These are phyloP conservation scores for Penicillium coprophilum DNA, from an alignment of 495 filamentous ascomycete species.

Conservation along the genomic window DNA sequence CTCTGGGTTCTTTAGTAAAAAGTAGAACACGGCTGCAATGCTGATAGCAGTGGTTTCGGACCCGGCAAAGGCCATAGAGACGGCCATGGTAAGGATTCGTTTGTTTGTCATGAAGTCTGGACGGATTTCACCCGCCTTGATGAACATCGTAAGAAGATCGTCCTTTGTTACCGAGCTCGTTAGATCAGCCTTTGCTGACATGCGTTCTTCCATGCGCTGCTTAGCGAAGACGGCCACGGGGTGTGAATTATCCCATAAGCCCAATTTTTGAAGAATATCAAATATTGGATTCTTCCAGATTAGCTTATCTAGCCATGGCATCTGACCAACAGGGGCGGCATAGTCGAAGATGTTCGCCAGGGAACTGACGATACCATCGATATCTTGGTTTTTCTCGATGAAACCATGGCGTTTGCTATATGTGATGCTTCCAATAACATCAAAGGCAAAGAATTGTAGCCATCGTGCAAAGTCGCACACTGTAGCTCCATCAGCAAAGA, in stretches of 20 bases:
- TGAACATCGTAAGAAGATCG: constrained; percentile 49
- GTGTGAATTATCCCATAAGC: constrained; percentile 32
- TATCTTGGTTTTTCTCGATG: constrained; percentile 55
- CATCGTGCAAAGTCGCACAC: constrained; percentile 67
- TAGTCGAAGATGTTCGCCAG: constrained; percentile 47
- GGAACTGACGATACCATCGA: constrained; percentile 51
- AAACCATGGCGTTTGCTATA: constrained; percentile 67
- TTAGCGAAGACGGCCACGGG: constrained; percentile 23
- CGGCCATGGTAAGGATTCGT: constrained; percentile 63
- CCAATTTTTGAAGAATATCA: constrained; percentile 30
- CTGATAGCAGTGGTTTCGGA: constrained; percentile 68
- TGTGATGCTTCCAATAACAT: constrained; percentile 66
- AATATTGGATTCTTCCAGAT: constrained; percentile 16
- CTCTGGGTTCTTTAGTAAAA: constrained; percentile 53
- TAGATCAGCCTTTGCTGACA: constrained; percentile 24
- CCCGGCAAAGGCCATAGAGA: constrained; percentile 54
- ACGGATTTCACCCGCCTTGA: constrained; percentile 45
- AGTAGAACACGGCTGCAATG: constrained; percentile 63
- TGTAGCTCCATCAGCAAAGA: constrained; percentile 50
- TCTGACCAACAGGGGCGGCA: constrained; percentile 34
- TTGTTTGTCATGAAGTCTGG: constrained; percentile 64
- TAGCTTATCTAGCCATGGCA: constrained; percentile 4
- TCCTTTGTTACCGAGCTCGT: constrained; percentile 27
- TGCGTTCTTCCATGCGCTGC: constrained; percentile 50
- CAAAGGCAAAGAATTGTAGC: constrained; percentile 79